Conservation (phyloP, 2,329 filamentous ascomycete genomes). For the Pyrenophora graminea region DNA sequence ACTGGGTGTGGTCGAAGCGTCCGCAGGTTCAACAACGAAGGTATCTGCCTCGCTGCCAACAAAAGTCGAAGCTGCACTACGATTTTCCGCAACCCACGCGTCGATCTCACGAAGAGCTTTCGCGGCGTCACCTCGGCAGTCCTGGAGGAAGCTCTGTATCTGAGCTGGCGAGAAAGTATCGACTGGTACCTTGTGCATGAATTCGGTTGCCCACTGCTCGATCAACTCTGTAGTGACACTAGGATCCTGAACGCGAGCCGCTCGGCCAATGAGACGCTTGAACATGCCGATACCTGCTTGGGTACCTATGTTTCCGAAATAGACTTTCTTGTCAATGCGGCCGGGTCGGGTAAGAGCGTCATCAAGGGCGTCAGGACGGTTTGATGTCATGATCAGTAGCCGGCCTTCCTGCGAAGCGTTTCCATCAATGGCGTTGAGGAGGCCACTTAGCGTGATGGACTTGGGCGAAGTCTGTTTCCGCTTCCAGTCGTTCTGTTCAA, state of each 20-base stretch:
- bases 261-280: slow-evolving; percentile 37
- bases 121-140: slow-evolving; percentile 32
- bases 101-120: slow-evolving; percentile 26
- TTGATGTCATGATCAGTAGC: slow-evolving; percentile 81
- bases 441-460: slow-evolving; percentile 62
- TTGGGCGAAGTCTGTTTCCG: not conserved
- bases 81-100: slow-evolving; percentile 26
- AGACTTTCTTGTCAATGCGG: slow-evolving; percentile 80
- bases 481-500: not conserved
- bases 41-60: too few species aligned
- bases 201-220: slow-evolving; percentile 27
- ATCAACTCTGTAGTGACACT: slow-evolving; percentile 26
- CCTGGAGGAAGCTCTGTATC: slow-evolving; percentile 38
- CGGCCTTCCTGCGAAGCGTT: slow-evolving; percentile 78
- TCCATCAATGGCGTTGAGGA: slow-evolving; percentile 82
- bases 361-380: slow-evolving; percentile 73
- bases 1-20: too few species aligned
- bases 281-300: slow-evolving; percentile 32
- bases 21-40: too few species aligned
- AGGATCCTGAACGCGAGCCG: slow-evolving; percentile 23
- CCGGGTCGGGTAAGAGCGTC: slow-evolving; percentile 74
- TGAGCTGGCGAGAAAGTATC: slow-evolving; percentile 40
- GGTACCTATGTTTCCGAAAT: slow-evolving; percentile 50
- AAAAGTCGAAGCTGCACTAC: too few species aligned
- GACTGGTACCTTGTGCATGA: slow-evolving; percentile 32